A percentile compares a stretch with the other conserved stretches of the same genome.
phyloP scores from a whole-genome alignment of 2,329 filamentous ascomycete species.

The Fusarium nygamai region DNA sequence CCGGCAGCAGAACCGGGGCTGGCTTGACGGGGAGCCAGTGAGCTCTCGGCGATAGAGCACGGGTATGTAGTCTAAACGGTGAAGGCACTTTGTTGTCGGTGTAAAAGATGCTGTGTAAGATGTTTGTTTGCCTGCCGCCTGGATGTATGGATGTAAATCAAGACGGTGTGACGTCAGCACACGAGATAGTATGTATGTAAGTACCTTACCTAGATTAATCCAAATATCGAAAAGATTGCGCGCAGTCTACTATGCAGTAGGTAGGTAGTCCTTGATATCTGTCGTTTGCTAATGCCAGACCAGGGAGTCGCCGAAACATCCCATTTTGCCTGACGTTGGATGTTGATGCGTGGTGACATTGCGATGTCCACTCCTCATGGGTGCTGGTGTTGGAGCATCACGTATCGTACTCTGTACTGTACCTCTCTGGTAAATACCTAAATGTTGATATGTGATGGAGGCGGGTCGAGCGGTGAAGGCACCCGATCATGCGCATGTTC shows the following conservation, averaged over 20 bases:
- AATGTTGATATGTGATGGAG: slow-evolving; percentile 3
- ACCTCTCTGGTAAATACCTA: background rate
- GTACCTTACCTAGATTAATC: background rate
- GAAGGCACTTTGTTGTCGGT: slow-evolving; percentile 16
- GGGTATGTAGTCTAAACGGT: slow-evolving; percentile 16
- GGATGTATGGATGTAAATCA: background rate
- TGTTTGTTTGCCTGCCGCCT: background rate
- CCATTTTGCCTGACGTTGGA: background rate
- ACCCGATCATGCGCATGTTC: background rate
- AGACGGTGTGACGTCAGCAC: slow-evolving; percentile 36
- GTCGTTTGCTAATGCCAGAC: background rate
- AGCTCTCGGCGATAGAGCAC: slow-evolving; percentile 37
- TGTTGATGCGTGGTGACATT: background rate
- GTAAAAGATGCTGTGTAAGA: slow-evolving; percentile 9
- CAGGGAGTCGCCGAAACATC: background rate
- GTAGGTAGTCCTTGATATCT: background rate
- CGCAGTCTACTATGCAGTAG: background rate
- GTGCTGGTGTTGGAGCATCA: background rate
- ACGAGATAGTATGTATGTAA: background rate
- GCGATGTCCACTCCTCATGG: background rate
- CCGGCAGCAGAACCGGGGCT: slow-evolving; percentile 25
- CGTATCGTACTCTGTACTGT: background rate
- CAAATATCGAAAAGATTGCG: background rate
- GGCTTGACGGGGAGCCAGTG: slow-evolving; percentile 34
- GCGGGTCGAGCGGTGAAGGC: slow-evolving; percentile 14